A percentile compares a stretch with the other conserved stretches of the same genome.
Evolutionary conservation across 2,329 filamentous ascomycete genomes (phyloP).

Genomic region (Hyphodiscus sp.): DNA sequence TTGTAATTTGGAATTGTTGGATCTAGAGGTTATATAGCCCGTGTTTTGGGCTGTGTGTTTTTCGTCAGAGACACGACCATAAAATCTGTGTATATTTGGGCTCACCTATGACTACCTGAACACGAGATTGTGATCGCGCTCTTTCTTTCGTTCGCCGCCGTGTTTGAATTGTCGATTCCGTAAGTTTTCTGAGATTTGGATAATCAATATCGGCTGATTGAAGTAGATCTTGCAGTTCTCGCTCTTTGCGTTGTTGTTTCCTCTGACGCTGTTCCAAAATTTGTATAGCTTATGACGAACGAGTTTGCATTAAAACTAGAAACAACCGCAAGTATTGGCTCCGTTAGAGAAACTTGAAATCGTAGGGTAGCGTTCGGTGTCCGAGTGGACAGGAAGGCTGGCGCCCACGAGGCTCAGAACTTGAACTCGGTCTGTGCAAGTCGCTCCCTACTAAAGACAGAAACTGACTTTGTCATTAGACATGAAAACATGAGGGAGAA

Average conservation of each 20-base stretch:
- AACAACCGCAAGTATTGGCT: slow-evolving; percentile 1
- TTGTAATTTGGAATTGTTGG: background rate
- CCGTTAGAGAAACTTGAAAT: background rate
- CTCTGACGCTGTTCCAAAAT: background rate
- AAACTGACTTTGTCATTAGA: background rate
- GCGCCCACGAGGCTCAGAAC: background rate
- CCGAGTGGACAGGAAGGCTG: background rate
- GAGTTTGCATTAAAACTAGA: background rate
- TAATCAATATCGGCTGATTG: background rate
- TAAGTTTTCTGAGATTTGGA: background rate
- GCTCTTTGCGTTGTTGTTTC: background rate
- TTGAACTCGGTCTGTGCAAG: background rate
- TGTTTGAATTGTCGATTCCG: background rate
- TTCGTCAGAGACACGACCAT: background rate
- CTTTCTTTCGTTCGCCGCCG: background rate
- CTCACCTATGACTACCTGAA: background rate
- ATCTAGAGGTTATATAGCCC: background rate
- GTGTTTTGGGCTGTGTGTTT: background rate
- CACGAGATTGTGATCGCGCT: background rate
- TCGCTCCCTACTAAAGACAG: background rate
- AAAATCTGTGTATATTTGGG: background rate
- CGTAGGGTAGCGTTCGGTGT: too few species aligned
- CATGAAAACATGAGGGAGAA: background rate
- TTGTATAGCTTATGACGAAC: background rate
- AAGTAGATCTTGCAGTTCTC: background rate